Percentiles rank a stretch among this genome's conserved stretches.
These are phyloP conservation scores for Arabidopsis thaliana DNA, from an alignment of 345 rosid genomes.

Conservation along the genomic window TAIR10.1 NC_003070.9:26421001-26421500, in stretches of 20 bases:
- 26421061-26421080: constrained; percentile 95
- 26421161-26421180: constrained; percentile 99
- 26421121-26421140: constrained; percentile 91
- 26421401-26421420: constrained; percentile 74
- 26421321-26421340: constrained; percentile 10
- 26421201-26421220: constrained; percentile 98
- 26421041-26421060: constrained; percentile 80
- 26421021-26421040: constrained; percentile 89
- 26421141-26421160: constrained; percentile 91
- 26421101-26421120: constrained; percentile 61
- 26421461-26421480: constrained; percentile 75
- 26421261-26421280: constrained; percentile 99
- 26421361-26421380: constrained; percentile 87
- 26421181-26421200: constrained; percentile 99
- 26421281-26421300: constrained; percentile 88
- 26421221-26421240: constrained; percentile 98
- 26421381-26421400: constrained; percentile 99
- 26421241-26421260: constrained; percentile 86
- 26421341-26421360: constrained; percentile 57
- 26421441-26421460: constrained; percentile 89
- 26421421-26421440: constrained; percentile 91
- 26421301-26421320: background rate
- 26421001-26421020: constrained; percentile 89
- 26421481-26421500: constrained; percentile 97
- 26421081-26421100: constrained; percentile 88